These are phyloP conservation scores for Bryoerythrophyllum caledonicum DNA, from an alignment of 225 moss, liverwort and hornwort genomes.

Conservation along the genomic window DNA sequence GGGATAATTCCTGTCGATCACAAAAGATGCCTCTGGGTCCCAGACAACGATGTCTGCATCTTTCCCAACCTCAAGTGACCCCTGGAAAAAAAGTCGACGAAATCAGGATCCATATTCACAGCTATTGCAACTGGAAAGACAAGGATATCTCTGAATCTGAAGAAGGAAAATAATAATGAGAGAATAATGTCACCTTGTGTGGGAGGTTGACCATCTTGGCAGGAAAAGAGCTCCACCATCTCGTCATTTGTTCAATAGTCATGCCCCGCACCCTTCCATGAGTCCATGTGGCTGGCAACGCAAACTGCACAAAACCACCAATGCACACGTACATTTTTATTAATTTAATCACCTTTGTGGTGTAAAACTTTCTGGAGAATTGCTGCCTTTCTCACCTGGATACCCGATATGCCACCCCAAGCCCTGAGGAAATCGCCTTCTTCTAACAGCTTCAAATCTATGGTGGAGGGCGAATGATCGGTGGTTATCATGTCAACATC, in stretches of 20 bases:
- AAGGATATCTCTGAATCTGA: not conserved
- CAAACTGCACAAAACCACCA: slow-evolving; percentile 52
- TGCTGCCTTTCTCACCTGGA: slow-evolving; percentile 57
- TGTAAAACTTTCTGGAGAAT: too few species aligned
- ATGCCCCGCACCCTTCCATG: slow-evolving; percentile 67
- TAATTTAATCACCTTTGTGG: too few species aligned
- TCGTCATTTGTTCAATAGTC: slow-evolving; percentile 75
- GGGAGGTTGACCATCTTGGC: slow-evolving; percentile 85
- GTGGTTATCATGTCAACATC: slow-evolving; percentile 87
- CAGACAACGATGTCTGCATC: slow-evolving; percentile 96
- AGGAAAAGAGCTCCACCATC: slow-evolving; percentile 84
- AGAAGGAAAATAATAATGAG: not conserved
- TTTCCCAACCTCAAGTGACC: slow-evolving; percentile 82
- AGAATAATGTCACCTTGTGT: slow-evolving; percentile 57
- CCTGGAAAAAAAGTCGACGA: slow-evolving; percentile 38
- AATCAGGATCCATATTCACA: not conserved
- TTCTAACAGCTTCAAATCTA: slow-evolving; percentile 69
- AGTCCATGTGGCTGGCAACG: slow-evolving; percentile 88
- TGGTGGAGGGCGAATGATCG: slow-evolving; percentile 87
- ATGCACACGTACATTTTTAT: too few species aligned
- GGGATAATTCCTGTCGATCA: slow-evolving; percentile 64
- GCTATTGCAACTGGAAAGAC: not conserved
- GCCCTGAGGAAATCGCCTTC: slow-evolving; percentile 89
- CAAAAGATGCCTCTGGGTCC: slow-evolving; percentile 86
- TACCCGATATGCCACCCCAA: slow-evolving; percentile 96